Evolutionary conservation across 2,329 filamentous ascomycete genomes (phyloP).

Genomic region (Alternaria brassicae): DNA sequence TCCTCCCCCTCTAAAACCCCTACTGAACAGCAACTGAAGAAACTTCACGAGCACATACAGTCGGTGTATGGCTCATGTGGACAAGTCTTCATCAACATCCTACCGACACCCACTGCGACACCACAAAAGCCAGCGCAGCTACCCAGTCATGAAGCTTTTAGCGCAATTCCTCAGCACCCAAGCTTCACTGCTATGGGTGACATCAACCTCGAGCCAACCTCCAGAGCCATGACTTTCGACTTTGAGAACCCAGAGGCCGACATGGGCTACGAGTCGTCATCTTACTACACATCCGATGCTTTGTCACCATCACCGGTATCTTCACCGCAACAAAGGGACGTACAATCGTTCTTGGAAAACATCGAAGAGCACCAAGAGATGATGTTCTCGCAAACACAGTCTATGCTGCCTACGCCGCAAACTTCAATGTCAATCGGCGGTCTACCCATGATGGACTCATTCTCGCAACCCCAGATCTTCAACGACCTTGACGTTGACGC

Average conservation of each 20-base stretch:
- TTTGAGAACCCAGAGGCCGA: slow-evolving; percentile 52
- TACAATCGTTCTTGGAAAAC: slow-evolving; percentile 45
- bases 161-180: slow-evolving; percentile 63
- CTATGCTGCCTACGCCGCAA: slow-evolving; percentile 37
- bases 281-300: slow-evolving; percentile 60
- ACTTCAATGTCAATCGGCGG: slow-evolving; percentile 31
- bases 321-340: slow-evolving; percentile 46
- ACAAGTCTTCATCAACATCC: slow-evolving; percentile 55
- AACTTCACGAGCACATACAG: slow-evolving; percentile 54
- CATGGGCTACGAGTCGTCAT: slow-evolving; percentile 58
- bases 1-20: slow-evolving; percentile 45
- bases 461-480: slow-evolving; percentile 31
- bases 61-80: slow-evolving; percentile 53
- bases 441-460: slow-evolving; percentile 26
- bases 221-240: slow-evolving; percentile 49
- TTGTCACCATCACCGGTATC: slow-evolving; percentile 54
- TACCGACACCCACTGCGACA: slow-evolving; percentile 61
- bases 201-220: slow-evolving; percentile 54
- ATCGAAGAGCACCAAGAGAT: slow-evolving; percentile 45
- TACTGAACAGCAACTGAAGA: slow-evolving; percentile 52
- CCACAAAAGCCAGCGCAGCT: slow-evolving; percentile 52
- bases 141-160: slow-evolving; percentile 55
- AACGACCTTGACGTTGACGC: slow-evolving; percentile 63
- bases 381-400: slow-evolving; percentile 41
- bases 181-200: slow-evolving; percentile 64